These are phyloP conservation scores for Kazachstania psychrophila DNA, from an alignment of 805 yeast genomes.

Conservation along the genomic window DNA sequence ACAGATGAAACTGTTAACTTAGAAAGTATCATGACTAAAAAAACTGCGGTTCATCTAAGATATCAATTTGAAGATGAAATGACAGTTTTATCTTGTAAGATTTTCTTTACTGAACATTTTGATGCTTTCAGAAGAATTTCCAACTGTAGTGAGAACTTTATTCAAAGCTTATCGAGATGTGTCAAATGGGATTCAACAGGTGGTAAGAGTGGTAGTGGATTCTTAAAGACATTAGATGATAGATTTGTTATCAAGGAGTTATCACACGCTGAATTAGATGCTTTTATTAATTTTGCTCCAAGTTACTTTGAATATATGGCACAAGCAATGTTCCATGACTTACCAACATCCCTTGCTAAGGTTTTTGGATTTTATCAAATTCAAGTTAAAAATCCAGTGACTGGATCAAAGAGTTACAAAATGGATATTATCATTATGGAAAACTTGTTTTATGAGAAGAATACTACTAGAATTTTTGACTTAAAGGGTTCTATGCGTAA, in stretches of 20 bases:
- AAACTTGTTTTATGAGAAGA: constrained; percentile 76
- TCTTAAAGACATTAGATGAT: constrained; percentile 84
- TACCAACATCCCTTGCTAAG: constrained; percentile 90
- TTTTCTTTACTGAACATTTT: constrained; percentile 92
- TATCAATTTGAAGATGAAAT: constrained; percentile 85
- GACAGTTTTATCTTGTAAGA: constrained; percentile 80
- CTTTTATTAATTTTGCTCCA: constrained; percentile 92
- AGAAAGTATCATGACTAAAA: constrained; percentile 67
- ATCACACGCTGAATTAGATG: constrained; percentile 79
- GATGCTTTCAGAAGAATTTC: constrained; percentile 86
- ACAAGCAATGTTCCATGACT: constrained; percentile 86
- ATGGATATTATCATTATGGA: constrained; percentile 95
- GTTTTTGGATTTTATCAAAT: constrained; percentile 94
- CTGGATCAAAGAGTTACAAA: constrained; percentile 51
- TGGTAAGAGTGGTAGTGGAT: constrained; percentile 93
- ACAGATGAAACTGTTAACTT: constrained; percentile 25
- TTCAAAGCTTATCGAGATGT: constrained; percentile 88
- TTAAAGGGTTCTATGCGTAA: constrained; percentile 97
- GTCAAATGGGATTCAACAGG: constrained; percentile 94
- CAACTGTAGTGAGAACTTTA: constrained; percentile 61
- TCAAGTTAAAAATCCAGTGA: constrained; percentile 68
- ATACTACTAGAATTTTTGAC: constrained; percentile 81
- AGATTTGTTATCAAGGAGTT: constrained; percentile 83
- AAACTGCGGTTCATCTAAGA: constrained; percentile 80
- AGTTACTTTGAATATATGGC: constrained; percentile 93